Evolutionary conservation across 495 filamentous ascomycete species (phyloP).

Genomic region (Podospora sp.): DNA sequence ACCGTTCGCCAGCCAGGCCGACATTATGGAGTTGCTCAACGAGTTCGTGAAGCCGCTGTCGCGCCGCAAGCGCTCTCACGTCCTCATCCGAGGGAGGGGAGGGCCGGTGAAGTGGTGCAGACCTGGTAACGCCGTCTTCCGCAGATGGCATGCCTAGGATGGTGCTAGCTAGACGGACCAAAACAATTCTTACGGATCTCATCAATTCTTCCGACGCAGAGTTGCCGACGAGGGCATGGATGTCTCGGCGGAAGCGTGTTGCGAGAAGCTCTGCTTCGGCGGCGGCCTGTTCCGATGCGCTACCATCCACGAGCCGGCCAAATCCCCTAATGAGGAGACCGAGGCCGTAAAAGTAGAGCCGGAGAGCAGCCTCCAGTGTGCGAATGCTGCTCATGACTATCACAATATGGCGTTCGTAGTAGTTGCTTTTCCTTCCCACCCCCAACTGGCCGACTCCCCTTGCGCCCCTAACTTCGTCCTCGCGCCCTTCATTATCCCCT

Average conservation of each 20-base stretch:
- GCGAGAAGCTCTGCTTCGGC: conserved; percentile 41
- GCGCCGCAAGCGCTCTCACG: conserved; percentile 42
- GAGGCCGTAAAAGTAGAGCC: conserved; percentile 54
- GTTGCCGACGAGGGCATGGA: conserved; percentile 68
- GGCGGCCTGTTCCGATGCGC: conserved; percentile 20
- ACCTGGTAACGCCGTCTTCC: conserved; percentile 20
- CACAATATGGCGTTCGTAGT: conserved; percentile 41
- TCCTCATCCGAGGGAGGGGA: conserved; percentile 28
- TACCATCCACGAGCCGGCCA: conserved; percentile 19
- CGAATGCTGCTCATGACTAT: conserved; percentile 50
- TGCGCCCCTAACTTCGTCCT: background rate
- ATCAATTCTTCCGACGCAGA: conserved; percentile 60
- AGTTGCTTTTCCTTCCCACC: conserved; percentile 12
- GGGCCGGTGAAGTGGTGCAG: conserved; percentile 24
- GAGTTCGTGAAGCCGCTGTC: conserved; percentile 57
- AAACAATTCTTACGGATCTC: conserved; percentile 53
- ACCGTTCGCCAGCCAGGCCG: conserved; percentile 72
- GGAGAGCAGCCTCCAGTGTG: conserved; percentile 52
- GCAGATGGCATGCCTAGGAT: conserved; percentile 57
- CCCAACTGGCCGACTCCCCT: background rate
- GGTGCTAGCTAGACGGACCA: conserved; percentile 54
- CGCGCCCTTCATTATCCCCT: conserved; percentile 14
- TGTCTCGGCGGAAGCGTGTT: conserved; percentile 57
- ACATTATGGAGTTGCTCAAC: conserved; percentile 67
- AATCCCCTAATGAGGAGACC: conserved; percentile 47